Evolutionary conservation across 768 basidiomycete genomes (phyloP).

Genomic region (Dioszegia crocea): DNA sequence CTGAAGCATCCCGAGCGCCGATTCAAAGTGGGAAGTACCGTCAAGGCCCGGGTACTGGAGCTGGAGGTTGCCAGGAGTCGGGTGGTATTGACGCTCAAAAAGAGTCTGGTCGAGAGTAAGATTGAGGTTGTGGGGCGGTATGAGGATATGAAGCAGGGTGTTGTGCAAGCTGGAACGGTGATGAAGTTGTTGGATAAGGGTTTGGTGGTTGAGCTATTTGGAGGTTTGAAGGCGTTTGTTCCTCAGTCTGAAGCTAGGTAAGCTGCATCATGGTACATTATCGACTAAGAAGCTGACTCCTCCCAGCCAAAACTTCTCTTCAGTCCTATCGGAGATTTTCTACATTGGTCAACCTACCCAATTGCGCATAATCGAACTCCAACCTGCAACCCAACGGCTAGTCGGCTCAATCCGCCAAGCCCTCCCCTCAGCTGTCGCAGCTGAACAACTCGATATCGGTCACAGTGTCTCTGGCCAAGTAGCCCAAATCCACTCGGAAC

Average conservation of each 20-base stretch:
- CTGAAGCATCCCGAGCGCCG: slow-evolving; percentile 87
- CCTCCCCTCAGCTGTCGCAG: slow-evolving; percentile 51
- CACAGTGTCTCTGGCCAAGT: slow-evolving; percentile 51
- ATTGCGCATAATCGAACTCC: slow-evolving; percentile 69
- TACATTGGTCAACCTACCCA: slow-evolving; percentile 75
- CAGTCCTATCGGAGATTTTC: slow-evolving; percentile 58
- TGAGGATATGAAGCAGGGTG: slow-evolving; percentile 66
- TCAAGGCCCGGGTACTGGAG: slow-evolving; percentile 80
- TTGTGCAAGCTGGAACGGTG: slow-evolving; percentile 74
- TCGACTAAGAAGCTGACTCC: neutral
- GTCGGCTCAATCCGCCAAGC: slow-evolving; percentile 84
- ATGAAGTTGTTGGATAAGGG: slow-evolving; percentile 76
- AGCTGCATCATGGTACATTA: neutral
- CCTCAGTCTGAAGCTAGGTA: slow-evolving; percentile 79
- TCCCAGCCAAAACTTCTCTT: slow-evolving; percentile 60
- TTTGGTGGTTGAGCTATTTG: slow-evolving; percentile 84
- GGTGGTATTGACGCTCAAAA: slow-evolving; percentile 84
- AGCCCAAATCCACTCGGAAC: slow-evolving; percentile 78
- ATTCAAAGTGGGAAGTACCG: slow-evolving; percentile 73
- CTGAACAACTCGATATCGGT: slow-evolving; percentile 41
- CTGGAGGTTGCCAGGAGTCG: slow-evolving; percentile 77
- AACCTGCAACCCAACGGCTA: slow-evolving; percentile 62
- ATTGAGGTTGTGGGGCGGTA: slow-evolving; percentile 64
- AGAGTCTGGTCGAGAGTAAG: slow-evolving; percentile 74
- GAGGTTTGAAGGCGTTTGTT: slow-evolving; percentile 75